Evolutionary conservation across 179 eudicot genomes (phyloP), one percentile per base, ranked within the genome.

Genomic region (Silene noctiflora): DNA sequence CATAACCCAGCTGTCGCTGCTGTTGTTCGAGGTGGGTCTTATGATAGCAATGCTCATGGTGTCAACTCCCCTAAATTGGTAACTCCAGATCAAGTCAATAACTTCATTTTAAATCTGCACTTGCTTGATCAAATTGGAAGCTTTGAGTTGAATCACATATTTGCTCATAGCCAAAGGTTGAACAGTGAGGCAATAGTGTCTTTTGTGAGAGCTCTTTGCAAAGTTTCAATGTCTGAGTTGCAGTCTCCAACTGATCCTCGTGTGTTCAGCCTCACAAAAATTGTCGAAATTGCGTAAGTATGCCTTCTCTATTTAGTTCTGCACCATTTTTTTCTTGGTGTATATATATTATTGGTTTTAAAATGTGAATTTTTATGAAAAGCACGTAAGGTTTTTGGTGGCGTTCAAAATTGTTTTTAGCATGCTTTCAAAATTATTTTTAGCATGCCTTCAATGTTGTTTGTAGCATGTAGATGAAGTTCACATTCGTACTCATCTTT

Each of bases 181-280:
- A 87, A 93, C 84, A 95, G 98, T 74, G 99, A 95, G 82, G 99
- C 99, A 76, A 95, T 95, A 81, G 99, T 93, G 73, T 91, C 98
- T 73, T 95, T 95, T 88, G 99, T 95, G 79, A 93, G 85, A 84
- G 93, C 97, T 73, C 97, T 95, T 76, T 89, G 95, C 86, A 93
- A 91, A 86, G 99, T 93, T 83, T 94, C 99, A 75, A 93, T 95
- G 89, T 83, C 89, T 72, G 99, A 95, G 80, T 81, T 95, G 89
- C 99, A 95, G 84, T 95, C 99, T 79, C 98, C 97, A 78, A 91
- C 95, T 20, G 99, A 93, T 81, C 99, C 99, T 63, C 95, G 98
- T 69, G 98, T 95, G 19, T 95, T 95, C 87, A 88, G 98, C 85
- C 92, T 95, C 76, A 95, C 97, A 51, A 95, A 95, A 84, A 91